Conservation (phyloP, 1,139 yeast genomes). For the Suhomyces panamericanus region DNA sequence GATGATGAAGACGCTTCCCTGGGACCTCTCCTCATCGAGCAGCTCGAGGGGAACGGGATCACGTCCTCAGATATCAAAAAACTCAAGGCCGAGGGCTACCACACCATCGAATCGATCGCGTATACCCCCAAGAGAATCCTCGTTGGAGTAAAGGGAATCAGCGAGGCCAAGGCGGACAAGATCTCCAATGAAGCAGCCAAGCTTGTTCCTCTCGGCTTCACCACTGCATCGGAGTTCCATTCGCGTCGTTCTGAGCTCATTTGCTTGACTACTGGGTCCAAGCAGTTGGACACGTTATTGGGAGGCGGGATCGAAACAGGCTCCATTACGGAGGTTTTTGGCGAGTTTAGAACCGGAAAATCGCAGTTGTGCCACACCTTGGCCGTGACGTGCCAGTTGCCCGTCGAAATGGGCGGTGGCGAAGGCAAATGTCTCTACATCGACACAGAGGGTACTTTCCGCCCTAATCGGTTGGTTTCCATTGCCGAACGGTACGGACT, state of each 20-base stretch:
- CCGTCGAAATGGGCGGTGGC: slow-evolving; percentile 98
- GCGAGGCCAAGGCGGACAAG: slow-evolving; percentile 94
- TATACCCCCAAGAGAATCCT: slow-evolving; percentile 81
- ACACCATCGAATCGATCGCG: slow-evolving; percentile 90
- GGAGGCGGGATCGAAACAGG: slow-evolving; percentile 99
- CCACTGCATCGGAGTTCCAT: slow-evolving; percentile 95
- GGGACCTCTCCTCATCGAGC: slow-evolving; percentile 49
- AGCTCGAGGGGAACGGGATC: slow-evolving; percentile 81
- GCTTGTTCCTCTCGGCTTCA: slow-evolving; percentile 93
- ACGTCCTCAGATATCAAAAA: slow-evolving; percentile 76
- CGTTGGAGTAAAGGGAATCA: slow-evolving; percentile 81
- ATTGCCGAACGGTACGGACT: slow-evolving; percentile 91
- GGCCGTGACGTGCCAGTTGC: slow-evolving; percentile 95
- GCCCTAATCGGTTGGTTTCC: slow-evolving; percentile 86
- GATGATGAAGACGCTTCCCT: slow-evolving; percentile 41
- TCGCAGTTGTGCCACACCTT: slow-evolving; percentile 95
- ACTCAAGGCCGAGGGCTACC: slow-evolving; percentile 78
- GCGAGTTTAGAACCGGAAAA: slow-evolving; percentile 97
- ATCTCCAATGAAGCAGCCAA: slow-evolving; percentile 80
- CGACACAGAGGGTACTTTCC: slow-evolving; percentile 95
- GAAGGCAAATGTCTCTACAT: slow-evolving; percentile 96
- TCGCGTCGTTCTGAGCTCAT: slow-evolving; percentile 86
- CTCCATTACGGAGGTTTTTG: slow-evolving; percentile 92
- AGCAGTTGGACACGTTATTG: slow-evolving; percentile 84
- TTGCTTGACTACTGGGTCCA: slow-evolving; percentile 93